phyloP scores from a whole-genome alignment of 768 basidiomycete genomes.

The Tylopilus balloui region DNA sequence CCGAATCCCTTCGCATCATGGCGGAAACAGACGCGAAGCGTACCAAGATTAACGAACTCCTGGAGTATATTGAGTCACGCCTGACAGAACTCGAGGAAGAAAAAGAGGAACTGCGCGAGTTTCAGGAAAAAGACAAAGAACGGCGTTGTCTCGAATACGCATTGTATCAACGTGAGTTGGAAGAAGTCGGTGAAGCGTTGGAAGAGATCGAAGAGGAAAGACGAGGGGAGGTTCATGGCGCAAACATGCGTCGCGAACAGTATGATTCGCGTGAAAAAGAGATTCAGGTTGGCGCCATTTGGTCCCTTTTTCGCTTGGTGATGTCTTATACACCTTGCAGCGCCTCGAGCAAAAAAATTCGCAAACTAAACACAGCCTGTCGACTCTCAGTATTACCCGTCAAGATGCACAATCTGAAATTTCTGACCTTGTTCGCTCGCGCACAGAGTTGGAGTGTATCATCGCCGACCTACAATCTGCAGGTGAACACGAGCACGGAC shows the following conservation, averaged over 20 bases:
- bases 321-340: slow-evolving; percentile 35
- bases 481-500: slow-evolving; percentile 58
- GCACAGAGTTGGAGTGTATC: slow-evolving; percentile 82
- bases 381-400: slow-evolving; percentile 65
- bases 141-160: slow-evolving; percentile 93
- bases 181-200: slow-evolving; percentile 81
- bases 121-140: slow-evolving; percentile 93
- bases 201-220: slow-evolving; percentile 85
- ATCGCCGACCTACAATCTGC: slow-evolving; percentile 73
- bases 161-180: slow-evolving; percentile 83
- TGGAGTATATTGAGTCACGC: slow-evolving; percentile 88
- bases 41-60: slow-evolving; percentile 82
- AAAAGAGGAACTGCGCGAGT: slow-evolving; percentile 96
- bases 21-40: slow-evolving; percentile 93
- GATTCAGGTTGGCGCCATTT: slow-evolving; percentile 54
- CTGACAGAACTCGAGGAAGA: slow-evolving; percentile 93
- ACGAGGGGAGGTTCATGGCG: slow-evolving; percentile 74
- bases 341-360: slow-evolving; percentile 69
- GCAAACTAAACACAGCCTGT: slow-evolving; percentile 62
- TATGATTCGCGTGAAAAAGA: slow-evolving; percentile 82
- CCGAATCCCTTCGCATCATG: slow-evolving; percentile 95
- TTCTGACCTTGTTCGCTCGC: slow-evolving; percentile 76
- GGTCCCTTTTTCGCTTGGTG: not conserved
- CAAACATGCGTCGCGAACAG: slow-evolving; percentile 77
- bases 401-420: slow-evolving; percentile 79